phyloP scores from a whole-genome alignment of 257 asterid species.

The Mentha longifolia region DNA sequence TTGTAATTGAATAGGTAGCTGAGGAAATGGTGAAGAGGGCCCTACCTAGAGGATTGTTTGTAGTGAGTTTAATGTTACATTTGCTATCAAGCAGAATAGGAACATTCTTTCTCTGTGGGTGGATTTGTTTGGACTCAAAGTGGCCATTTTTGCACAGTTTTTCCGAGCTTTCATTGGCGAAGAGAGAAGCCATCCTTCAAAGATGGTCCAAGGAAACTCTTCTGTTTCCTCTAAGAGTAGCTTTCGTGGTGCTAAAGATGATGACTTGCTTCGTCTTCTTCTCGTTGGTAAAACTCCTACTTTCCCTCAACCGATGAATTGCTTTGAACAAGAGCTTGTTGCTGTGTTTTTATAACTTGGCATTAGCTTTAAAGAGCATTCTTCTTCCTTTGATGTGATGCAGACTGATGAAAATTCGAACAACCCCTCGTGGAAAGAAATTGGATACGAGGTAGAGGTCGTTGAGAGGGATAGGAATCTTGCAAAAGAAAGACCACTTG shows the following conservation, averaged over 20 bases:
- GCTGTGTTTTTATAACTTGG: neutral
- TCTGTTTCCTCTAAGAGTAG: slow-evolving; percentile 56
- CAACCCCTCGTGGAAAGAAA: slow-evolving; percentile 76
- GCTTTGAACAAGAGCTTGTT: neutral
- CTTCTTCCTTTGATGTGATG: slow-evolving; percentile 22
- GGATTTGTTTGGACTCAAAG: slow-evolving; percentile 54
- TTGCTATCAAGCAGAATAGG: slow-evolving; percentile 75
- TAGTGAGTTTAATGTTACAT: slow-evolving; percentile 52
- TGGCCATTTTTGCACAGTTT: slow-evolving; percentile 82
- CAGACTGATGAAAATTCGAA: slow-evolving; percentile 71
- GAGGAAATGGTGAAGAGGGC: slow-evolving; percentile 61
- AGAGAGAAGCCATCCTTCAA: slow-evolving; percentile 73
- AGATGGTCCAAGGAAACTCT: slow-evolving; percentile 64
- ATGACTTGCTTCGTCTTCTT: slow-evolving; percentile 56
- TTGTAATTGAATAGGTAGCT: slow-evolving; percentile 59
- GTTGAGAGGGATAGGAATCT: slow-evolving; percentile 24
- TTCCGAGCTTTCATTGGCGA: slow-evolving; percentile 57
- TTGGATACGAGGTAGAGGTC: slow-evolving; percentile 60
- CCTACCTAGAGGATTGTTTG: slow-evolving; percentile 48
- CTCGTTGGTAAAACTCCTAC: slow-evolving; percentile 54
- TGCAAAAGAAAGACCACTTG: slow-evolving; percentile 64
- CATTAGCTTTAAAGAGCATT: too few species aligned
- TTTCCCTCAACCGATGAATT: neutral
- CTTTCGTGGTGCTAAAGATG: slow-evolving; percentile 56
- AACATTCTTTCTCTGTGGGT: slow-evolving; percentile 78